Base-by-base conservation (phyloP, 2,329 filamentous ascomycete species). In the Cladosporium halotolerans region DNA sequence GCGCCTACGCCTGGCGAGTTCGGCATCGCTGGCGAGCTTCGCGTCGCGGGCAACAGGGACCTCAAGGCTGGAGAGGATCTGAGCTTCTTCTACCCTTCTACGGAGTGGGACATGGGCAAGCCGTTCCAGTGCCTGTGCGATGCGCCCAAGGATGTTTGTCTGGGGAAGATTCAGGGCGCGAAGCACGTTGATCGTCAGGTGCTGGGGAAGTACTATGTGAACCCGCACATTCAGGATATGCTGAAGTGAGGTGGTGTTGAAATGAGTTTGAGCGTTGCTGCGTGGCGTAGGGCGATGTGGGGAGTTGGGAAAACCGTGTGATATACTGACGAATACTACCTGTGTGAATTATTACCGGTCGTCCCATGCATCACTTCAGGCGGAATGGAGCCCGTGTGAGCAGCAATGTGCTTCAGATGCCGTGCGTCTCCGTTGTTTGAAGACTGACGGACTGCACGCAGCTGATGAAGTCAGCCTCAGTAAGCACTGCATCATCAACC, bases 11-110 rank as follows among this genome's bases (percentile, higher is more conserved):
- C 52, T 14, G 52, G 52, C 6, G 34, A 49, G 9, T 31, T 44
- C 19, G 52, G 52, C 33, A 36, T 54, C 28, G 52, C 52, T 16
- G 52, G 52, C 39, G 57, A 59, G 31, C 52, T 65, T n/a, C 56
- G 57, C 19, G 61, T 63, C 2, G 57, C 54, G 10, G 65, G 68
- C 36, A 60, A 71, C 33, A 63, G 67, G 28, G 68, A 67, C 10
- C 53, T 76, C 54, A 64, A 66, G 40, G 59, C 50, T 3, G 73
- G 72, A 1, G 73, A 76, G 42, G 62, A 66, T 4, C 58, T 76
- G 41, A 75, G 72, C 4, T 76, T 76, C 63, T 76, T 76, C 63
- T 76, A 76, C 55, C 73, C 73, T 2, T 74, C 72, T 50, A 73
- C 73, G 2, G 74, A 76, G 63, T 76, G 73, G 73, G 65, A 71